Evolutionary conservation across 805 yeast genomes (phyloP).

Genomic region (Kodamaea hsintzibuensis): DNA sequence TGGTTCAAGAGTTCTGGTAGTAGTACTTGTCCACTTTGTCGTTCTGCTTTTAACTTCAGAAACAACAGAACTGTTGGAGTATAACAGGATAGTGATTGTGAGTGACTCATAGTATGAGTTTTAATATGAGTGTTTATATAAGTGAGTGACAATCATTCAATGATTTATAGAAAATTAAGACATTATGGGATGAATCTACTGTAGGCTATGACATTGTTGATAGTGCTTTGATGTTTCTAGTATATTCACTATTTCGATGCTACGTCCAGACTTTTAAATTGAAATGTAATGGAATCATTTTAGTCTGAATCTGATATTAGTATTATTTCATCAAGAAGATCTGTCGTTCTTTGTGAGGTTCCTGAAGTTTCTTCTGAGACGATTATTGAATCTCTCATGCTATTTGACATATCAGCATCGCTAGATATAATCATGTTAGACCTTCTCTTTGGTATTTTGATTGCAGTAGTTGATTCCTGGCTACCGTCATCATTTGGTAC

Average conservation of each 20-base stretch:
- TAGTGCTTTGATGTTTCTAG: too few relatives aligned
- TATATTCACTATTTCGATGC: too few relatives aligned
- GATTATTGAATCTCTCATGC: neutral
- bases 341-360: too few relatives aligned
- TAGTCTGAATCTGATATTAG: neutral
- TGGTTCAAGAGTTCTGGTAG: conserved; percentile 96
- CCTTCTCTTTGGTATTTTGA: neutral
- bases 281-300: neutral
- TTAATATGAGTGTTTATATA: too few relatives aligned
- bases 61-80: conserved; percentile 2
- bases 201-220: too few relatives aligned
- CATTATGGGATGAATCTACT: neutral
- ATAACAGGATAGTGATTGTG: too few relatives aligned
- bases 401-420: neutral
- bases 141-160: neutral
- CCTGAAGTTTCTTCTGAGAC: neutral
- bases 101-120: neutral
- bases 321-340: neutral
- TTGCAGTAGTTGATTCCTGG: neutral
- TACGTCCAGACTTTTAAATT: too few relatives aligned
- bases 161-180: neutral
- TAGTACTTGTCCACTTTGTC: conserved; percentile 93
- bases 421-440: neutral
- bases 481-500: neutral
- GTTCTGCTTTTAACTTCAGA: conserved; percentile 59